Evolutionary conservation across 768 basidiomycete genomes (phyloP).

Genomic region (Leccinum uliginosum): DNA sequence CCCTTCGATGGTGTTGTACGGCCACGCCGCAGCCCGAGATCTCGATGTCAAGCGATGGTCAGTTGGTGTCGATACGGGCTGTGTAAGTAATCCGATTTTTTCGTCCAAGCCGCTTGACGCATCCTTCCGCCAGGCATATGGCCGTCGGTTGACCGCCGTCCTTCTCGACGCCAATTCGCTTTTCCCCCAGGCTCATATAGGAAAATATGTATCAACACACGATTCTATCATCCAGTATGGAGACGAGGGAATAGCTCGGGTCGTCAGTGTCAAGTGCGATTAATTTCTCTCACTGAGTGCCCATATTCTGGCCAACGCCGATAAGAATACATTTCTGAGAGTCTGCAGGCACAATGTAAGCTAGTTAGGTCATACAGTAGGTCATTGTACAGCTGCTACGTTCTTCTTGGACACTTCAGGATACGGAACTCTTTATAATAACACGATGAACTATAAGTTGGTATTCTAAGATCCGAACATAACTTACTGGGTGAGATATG

Average conservation of each 20-base stretch:
- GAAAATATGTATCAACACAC: conserved; percentile 12
- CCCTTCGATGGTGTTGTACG: conserved; percentile 80
- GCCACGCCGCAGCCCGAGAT: conserved; percentile 76
- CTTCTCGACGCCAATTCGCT: conserved; percentile 42
- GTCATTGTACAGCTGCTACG: no score
- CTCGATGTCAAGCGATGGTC: conserved; percentile 82
- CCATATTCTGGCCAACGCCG: background rate
- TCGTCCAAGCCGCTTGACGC: background rate
- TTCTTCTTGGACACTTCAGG: no score
- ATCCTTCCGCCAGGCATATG: conserved; percentile 45
- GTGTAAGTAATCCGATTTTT: conserved; percentile 46
- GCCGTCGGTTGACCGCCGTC: conserved; percentile 59
- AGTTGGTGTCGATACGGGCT: conserved; percentile 83
- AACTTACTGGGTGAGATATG: no score
- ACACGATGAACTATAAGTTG: no score
- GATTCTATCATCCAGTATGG: conserved; percentile 48
- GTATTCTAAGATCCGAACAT: no score
- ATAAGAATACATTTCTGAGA: background rate
- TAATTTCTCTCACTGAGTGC: background rate
- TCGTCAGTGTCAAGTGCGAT: conserved; percentile 50
- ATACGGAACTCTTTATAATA: no score
- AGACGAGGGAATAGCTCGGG: conserved; percentile 44
- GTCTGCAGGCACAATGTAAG: no score
- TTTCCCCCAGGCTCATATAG: conserved; percentile 4
- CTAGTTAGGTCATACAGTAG: no score